Evolutionary conservation across 805 yeast genomes (phyloP).

Genomic region (Ogataea kodamae): DNA sequence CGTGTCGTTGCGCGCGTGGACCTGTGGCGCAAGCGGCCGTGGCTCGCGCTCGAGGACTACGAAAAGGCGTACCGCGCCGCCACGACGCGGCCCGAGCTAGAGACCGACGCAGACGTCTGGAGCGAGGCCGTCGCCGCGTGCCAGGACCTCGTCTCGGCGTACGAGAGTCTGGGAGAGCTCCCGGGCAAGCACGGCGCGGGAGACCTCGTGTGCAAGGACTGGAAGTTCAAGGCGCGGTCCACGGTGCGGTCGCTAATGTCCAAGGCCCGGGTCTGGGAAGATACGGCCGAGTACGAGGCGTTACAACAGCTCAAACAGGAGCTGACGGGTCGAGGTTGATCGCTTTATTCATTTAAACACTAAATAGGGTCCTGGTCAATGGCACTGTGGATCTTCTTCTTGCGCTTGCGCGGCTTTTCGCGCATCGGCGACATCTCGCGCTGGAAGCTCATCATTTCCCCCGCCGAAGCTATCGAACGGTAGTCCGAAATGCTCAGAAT

Average conservation of each 20-base stretch:
- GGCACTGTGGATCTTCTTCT: constrained; percentile 14
- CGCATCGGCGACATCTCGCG: constrained; percentile 5
- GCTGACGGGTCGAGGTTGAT: constrained; percentile 19
- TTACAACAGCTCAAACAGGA: constrained; percentile 52
- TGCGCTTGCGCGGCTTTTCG: constrained; percentile 11
- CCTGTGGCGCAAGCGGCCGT: constrained; percentile 80
- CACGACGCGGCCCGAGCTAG: constrained; percentile 60
- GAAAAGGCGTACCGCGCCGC: constrained; percentile 83
- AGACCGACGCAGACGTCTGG: constrained; percentile 62
- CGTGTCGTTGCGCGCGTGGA: constrained; percentile 80
- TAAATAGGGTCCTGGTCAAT: no score
- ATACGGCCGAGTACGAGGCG: constrained; percentile 69
- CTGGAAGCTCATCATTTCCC: constrained; percentile 6
- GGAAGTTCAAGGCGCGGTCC: constrained; percentile 81
- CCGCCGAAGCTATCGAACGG: constrained; percentile 6
- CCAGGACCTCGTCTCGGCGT: constrained; percentile 76
- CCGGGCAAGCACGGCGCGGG: constrained; percentile 79
- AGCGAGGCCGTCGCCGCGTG: constrained; percentile 76
- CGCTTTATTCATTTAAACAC: no score
- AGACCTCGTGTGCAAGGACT: constrained; percentile 83
- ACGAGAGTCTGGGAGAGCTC: constrained; percentile 80
- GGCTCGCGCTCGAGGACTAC: constrained; percentile 81
- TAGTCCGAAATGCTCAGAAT: constrained; percentile 23
- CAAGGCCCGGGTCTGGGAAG: constrained; percentile 82
- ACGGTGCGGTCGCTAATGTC: constrained; percentile 72